Percentiles rank a stretch among this genome's conserved stretches.
phyloP scores from a whole-genome alignment of 441 rosid species.

The Lepidium campestre region DNA sequence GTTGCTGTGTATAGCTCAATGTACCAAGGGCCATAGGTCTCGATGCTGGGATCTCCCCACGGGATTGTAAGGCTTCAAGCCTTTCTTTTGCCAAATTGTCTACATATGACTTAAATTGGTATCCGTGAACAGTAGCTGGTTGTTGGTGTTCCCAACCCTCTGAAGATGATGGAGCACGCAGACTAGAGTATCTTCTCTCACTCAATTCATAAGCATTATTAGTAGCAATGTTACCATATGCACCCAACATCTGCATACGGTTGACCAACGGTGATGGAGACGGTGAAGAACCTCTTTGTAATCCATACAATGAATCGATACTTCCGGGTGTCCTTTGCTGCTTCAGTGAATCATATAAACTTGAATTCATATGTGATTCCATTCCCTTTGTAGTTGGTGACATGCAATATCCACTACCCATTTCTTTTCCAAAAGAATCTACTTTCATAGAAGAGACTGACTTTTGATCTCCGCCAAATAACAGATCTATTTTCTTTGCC shows the following conservation, averaged over 20 bases:
- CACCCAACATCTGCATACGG: slow-evolving; percentile 46
- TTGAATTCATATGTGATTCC: slow-evolving; percentile 41
- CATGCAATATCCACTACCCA: slow-evolving; percentile 38
- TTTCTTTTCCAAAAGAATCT: slow-evolving; percentile 50
- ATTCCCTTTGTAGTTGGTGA: slow-evolving; percentile 52
- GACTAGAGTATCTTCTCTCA: slow-evolving; percentile 62
- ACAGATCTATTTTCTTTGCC: slow-evolving; percentile 50
- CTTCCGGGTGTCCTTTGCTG: slow-evolving; percentile 51
- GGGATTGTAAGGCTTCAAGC: slow-evolving; percentile 46
- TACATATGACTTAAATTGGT: slow-evolving; percentile 56
- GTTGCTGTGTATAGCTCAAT: slow-evolving; percentile 48
- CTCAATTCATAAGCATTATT: slow-evolving; percentile 37
- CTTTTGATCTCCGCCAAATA: slow-evolving; percentile 55
- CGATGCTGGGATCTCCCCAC: slow-evolving; percentile 44
- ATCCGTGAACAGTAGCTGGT: slow-evolving; percentile 84
- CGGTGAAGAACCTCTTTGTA: slow-evolving; percentile 48
- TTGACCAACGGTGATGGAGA: slow-evolving; percentile 46
- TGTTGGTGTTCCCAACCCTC: slow-evolving; percentile 57
- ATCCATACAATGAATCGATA: slow-evolving; percentile 58
- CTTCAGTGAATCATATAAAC: slow-evolving; percentile 48
- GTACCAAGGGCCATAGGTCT: slow-evolving; percentile 43
- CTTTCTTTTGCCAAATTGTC: slow-evolving; percentile 53
- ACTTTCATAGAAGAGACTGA: slow-evolving; percentile 34
- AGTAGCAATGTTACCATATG: slow-evolving; percentile 42
- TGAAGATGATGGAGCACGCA: slow-evolving; percentile 55